Conservation (phyloP, 768 basidiomycete species). For the Tricholoma bakamatsutake region DNA sequence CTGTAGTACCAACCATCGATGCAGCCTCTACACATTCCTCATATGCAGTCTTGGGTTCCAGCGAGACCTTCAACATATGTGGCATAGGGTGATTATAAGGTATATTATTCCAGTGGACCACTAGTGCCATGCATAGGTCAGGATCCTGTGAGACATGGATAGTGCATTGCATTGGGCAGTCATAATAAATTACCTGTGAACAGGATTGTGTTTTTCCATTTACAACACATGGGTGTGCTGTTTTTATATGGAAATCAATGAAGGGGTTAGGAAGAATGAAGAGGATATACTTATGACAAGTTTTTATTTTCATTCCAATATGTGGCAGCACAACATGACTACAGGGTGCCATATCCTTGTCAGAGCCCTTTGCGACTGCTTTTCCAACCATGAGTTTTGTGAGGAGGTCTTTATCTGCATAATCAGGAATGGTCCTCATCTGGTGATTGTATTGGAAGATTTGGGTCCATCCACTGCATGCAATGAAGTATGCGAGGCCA, state of each 20-base stretch:
- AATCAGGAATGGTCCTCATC: not conserved
- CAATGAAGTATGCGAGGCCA: not conserved
- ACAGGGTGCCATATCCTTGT: not conserved
- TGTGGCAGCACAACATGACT: not conserved
- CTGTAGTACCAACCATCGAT: too few relatives aligned
- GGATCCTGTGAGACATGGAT: not conserved
- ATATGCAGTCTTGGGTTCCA: too few relatives aligned
- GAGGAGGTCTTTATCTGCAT: not conserved
- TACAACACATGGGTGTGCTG: too few relatives aligned
- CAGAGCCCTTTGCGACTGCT: not conserved
- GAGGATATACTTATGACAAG: not conserved
- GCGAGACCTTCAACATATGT: too few relatives aligned
- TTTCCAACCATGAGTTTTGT: not conserved
- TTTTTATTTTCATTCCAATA: not conserved
- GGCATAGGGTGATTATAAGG: not conserved
- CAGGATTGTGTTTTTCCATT: not conserved
- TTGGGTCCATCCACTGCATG: not conserved
- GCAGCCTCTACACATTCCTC: too few relatives aligned
- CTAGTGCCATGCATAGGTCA: not conserved
- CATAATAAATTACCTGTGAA: not conserved
- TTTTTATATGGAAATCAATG: not conserved
- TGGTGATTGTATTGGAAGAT: not conserved
- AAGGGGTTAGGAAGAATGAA: not conserved
- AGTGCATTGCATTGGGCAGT: not conserved
- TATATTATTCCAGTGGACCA: not conserved